Conservation (phyloP, 768 basidiomycete species). For the Rhodotorula taiwanensis region DNA sequence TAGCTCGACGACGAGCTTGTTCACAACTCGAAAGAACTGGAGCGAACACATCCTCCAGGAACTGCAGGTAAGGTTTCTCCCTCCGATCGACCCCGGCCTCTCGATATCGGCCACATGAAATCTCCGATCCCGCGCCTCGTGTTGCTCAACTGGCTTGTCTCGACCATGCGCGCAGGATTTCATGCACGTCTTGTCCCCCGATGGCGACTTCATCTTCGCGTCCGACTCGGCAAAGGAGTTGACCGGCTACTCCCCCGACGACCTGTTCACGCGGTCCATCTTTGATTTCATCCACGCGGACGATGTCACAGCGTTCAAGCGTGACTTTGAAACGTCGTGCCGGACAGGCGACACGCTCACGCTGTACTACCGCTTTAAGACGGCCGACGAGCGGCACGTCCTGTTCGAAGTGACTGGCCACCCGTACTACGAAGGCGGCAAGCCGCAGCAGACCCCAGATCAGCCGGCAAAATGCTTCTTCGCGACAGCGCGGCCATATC, state of each 20-base stretch:
- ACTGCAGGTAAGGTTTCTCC: slow-evolving; percentile 27
- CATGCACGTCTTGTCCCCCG: slow-evolving; percentile 80
- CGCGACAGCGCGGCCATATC: slow-evolving; percentile 67
- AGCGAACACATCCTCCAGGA: slow-evolving; percentile 39
- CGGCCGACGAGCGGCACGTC: slow-evolving; percentile 21
- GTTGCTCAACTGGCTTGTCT: too few species aligned
- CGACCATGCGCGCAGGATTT: slow-evolving; percentile 53
- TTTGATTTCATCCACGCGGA: slow-evolving; percentile 78
- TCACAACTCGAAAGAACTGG: slow-evolving; percentile 41
- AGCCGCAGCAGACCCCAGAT: slow-evolving; percentile 39
- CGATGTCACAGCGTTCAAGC: slow-evolving; percentile 78
- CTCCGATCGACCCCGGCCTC: background rate
- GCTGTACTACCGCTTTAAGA: slow-evolving; percentile 39
- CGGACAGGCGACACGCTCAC: slow-evolving; percentile 26
- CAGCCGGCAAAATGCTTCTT: slow-evolving; percentile 56
- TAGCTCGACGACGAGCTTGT: slow-evolving; percentile 35
- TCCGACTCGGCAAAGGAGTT: slow-evolving; percentile 72
- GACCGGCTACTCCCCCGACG: slow-evolving; percentile 77
- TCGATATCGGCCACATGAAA: too few species aligned
- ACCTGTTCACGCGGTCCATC: slow-evolving; percentile 72
- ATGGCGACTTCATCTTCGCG: slow-evolving; percentile 84
- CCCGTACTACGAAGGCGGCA: slow-evolving; percentile 28
- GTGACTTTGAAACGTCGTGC: slow-evolving; percentile 60
- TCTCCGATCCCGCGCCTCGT: background rate
- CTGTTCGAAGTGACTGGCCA: slow-evolving; percentile 37